phyloP scores from a whole-genome alignment of 2,329 filamentous ascomycete genomes.

The Sphaceloma murrayae region DNA sequence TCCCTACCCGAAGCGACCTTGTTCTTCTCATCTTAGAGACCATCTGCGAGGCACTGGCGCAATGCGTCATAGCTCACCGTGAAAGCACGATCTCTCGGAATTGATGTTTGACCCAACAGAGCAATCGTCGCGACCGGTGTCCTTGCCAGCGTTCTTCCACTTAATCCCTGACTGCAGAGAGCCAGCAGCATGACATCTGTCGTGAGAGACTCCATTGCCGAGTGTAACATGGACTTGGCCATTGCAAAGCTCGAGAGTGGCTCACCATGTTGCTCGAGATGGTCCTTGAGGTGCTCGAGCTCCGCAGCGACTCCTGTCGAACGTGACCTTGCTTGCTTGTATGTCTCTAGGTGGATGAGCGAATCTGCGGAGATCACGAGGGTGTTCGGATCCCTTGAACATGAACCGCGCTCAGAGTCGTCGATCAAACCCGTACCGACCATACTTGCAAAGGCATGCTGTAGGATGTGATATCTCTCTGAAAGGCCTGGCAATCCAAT shows the following conservation, averaged over 20 bases:
- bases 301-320: no score
- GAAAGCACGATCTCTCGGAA: not conserved
- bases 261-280: no score
- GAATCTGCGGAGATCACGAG: no score
- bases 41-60: not conserved
- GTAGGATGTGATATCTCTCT: not conserved
- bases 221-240: not conserved
- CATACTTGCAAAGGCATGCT: not conserved
- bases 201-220: not conserved
- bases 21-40: no score
- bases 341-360: no score
- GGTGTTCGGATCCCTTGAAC: no score
- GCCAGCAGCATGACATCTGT: not conserved
- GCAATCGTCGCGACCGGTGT: not conserved
- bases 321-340: no score
- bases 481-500: not conserved
- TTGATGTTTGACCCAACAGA: not conserved
- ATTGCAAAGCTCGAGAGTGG: not conserved
- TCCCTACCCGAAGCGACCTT: no score
- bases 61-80: not conserved
- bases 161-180: not conserved
- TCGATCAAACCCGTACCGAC: not conserved
- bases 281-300: no score
- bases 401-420: no score
- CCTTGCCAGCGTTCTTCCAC: not conserved